Conservation (phyloP, 495 filamentous ascomycete species). For the Podospora tetraspora region DNA sequence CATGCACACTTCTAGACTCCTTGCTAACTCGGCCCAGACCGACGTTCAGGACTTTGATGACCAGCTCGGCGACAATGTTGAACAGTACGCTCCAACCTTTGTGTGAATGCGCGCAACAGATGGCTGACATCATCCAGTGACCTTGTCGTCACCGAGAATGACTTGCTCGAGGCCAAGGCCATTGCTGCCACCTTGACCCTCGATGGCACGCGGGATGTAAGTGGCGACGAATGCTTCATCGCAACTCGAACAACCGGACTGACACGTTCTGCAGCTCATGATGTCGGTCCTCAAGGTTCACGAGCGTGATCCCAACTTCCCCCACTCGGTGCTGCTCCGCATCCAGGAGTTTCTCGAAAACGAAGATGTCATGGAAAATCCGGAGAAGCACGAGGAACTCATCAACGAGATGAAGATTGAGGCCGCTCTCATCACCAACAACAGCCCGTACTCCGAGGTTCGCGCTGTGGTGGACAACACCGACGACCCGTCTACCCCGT, state of each 20-base stretch:
- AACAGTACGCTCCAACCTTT: not conserved
- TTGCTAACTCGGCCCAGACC: not conserved
- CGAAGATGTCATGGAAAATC: constrained; percentile 30
- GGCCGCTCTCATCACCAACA: constrained; percentile 39
- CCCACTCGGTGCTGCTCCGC: constrained; percentile 20
- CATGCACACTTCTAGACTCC: not conserved
- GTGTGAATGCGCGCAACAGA: not conserved
- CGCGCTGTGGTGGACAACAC: constrained; percentile 46
- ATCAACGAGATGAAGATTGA: constrained; percentile 44
- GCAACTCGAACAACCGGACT: not conserved
- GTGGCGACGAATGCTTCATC: not conserved
- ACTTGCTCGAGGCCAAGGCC: constrained; percentile 28
- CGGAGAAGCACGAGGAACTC: constrained; percentile 32
- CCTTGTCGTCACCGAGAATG: constrained; percentile 28
- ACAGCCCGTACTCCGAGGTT: constrained; percentile 46
- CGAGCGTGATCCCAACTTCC: constrained; percentile 30
- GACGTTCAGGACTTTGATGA: not conserved
- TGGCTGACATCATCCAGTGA: constrained; percentile 6
- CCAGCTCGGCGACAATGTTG: not conserved
- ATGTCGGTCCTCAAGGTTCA: constrained; percentile 25
- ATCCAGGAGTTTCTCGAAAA: constrained; percentile 31
- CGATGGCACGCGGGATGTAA: constrained; percentile 15
- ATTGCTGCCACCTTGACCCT: constrained; percentile 24
- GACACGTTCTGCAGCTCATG: constrained; percentile 20
- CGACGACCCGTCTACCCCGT: constrained; percentile 35